Evolutionary conservation across 768 basidiomycete species (phyloP), one percentile per base, ranked within the genome.

Genomic region (Phlebiopsis flavidoalba): DNA sequence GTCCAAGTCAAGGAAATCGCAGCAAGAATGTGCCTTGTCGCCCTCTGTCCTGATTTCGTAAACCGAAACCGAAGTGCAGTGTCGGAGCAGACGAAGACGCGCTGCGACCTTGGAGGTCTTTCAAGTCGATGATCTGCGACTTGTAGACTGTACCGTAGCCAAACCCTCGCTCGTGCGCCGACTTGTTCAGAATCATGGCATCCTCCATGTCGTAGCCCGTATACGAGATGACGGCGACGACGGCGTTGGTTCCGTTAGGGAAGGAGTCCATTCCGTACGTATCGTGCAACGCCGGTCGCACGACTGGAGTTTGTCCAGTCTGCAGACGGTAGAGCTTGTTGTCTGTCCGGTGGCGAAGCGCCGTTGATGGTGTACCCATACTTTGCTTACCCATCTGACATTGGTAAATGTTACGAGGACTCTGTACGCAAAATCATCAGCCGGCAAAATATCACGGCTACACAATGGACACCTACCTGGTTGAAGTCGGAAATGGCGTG

Each of bases 141-240:
- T 98, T 98, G 80, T 98, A 98, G 35, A 99, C 85, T 0, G 95
- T 93, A 26, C 97, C 97, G 70, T 98, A 96, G 0, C 82, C 95
- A 71, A 99, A 99, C 0, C 97, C 97, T 35, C 97, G 89, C 75
- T 99, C 97, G 71, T 99, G 95, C 2, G 94, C 89, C 0, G 95
- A 98, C 76, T 99, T 99, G 75, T 99, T 99, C 55, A 99, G 77
- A 66, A 99, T 99, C 97, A 99, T 99, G 65, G 97, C 97, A 68
- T 99, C 97, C 76, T 99, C 97, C 97, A 99, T 99, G 73, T 99
- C 97, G 74, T 99, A 99, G 3, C 97, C 97, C 3, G 97, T 99
- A 71, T 99, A 99, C 0, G 97, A 99, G 67, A 99, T 98, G 70
- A 99, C 97, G n/a, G 97, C 97, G 53, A 99, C 97, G 61, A 99